A percentile compares a stretch with the other conserved stretches of the same genome.
Conservation (phyloP, 805 yeast species). For the Ogataea paraovalis region DNA sequence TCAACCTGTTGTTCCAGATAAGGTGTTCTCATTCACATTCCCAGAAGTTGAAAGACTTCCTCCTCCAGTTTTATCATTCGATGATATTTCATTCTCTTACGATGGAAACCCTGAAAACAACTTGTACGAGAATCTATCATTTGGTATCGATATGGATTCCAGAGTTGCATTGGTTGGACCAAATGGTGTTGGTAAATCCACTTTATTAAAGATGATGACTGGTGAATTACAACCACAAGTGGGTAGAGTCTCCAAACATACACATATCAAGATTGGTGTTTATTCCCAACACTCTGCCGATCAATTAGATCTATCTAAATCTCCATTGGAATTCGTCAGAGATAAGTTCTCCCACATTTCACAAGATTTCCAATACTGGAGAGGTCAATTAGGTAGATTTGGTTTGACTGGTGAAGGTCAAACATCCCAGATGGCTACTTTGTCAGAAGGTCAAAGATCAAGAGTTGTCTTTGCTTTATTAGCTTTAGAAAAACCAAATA, state of each 20-base stretch:
- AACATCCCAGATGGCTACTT: slow-evolving; percentile 96
- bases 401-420: slow-evolving; percentile 99
- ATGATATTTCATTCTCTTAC: slow-evolving; percentile 89
- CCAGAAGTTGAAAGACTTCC: slow-evolving; percentile 96
- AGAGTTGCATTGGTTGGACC: slow-evolving; percentile 98
- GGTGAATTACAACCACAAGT: slow-evolving; percentile 85
- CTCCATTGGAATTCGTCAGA: slow-evolving; percentile 95
- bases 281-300: slow-evolving; percentile 99
- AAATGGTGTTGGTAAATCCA: slow-evolving; percentile 98
- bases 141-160: slow-evolving; percentile 99
- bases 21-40: slow-evolving; percentile 90
- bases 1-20: slow-evolving; percentile 88
- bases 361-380: slow-evolving; percentile 98
- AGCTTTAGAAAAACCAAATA: slow-evolving; percentile 94
- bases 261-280: slow-evolving; percentile 96
- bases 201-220: slow-evolving; percentile 93
- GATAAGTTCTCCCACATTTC: slow-evolving; percentile 86
- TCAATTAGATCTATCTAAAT: slow-evolving; percentile 92
- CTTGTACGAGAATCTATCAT: slow-evolving; percentile 84
- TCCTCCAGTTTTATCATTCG: slow-evolving; percentile 97
- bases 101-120: slow-evolving; percentile 79
- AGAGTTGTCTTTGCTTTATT: slow-evolving; percentile 96
- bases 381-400: slow-evolving; percentile 95
- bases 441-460: slow-evolving; percentile 99
- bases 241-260: slow-evolving; percentile 96